Percentiles rank a stretch among this genome's conserved stretches.
Evolutionary conservation across 192 early-diverging fungal species (phyloP).

Genomic region (Martensiomyces pterosporus): DNA sequence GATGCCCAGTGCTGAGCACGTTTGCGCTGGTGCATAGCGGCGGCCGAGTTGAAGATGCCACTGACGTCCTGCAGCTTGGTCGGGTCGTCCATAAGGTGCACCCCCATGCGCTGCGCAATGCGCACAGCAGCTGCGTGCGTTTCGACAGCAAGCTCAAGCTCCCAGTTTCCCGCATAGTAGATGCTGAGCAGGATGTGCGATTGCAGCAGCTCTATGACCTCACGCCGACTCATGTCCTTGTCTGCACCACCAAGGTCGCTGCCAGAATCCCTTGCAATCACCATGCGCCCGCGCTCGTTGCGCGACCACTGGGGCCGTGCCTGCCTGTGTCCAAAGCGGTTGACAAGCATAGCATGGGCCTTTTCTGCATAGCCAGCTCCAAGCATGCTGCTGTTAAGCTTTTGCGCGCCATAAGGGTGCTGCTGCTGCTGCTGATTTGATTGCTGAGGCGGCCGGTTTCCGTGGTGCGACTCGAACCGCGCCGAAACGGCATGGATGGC

Average conservation of each 20-base stretch:
- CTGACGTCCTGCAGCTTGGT: slow-evolving; percentile 23
- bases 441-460: neutral
- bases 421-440: slow-evolving; percentile 3
- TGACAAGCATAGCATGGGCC: slow-evolving; percentile 37
- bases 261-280: slow-evolving; percentile 6
- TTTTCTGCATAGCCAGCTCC: slow-evolving; percentile 42
- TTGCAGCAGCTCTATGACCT: slow-evolving; percentile 38
- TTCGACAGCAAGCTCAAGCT: slow-evolving; percentile 37
- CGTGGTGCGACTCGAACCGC: slow-evolving; percentile 27
- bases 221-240: slow-evolving; percentile 20
- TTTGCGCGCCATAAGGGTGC: slow-evolving; percentile 1
- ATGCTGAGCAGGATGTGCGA: slow-evolving; percentile 37
- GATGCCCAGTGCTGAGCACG: slow-evolving; percentile 19
- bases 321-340: slow-evolving; percentile 23
- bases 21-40: slow-evolving; percentile 23
- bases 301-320: slow-evolving; percentile 17
- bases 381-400: slow-evolving; percentile 2
- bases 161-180: slow-evolving; percentile 33
- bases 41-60: slow-evolving; percentile 27
- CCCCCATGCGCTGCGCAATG: slow-evolving; percentile 37
- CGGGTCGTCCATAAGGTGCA: slow-evolving; percentile 39
- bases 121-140: slow-evolving; percentile 39
- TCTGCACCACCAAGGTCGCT: slow-evolving; percentile 9
- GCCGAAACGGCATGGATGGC: slow-evolving; percentile 45
- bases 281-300: slow-evolving; percentile 16